A percentile compares a stretch with the other conserved stretches of the same genome.
Evolutionary conservation across 1,284 basidiomycete genomes (phyloP).

Genomic region (Ganoderma meredithae): DNA sequence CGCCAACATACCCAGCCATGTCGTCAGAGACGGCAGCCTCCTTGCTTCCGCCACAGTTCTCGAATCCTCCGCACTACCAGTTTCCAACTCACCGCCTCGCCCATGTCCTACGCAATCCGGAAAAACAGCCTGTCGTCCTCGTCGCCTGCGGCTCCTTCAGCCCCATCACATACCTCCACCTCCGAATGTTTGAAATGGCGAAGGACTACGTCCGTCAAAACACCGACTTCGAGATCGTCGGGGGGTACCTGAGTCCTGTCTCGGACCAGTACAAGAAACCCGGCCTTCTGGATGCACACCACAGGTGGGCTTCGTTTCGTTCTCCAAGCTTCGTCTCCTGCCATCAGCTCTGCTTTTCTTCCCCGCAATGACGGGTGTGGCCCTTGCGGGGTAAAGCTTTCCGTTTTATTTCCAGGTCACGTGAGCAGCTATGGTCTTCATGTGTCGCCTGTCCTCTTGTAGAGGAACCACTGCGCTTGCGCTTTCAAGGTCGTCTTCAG

Average conservation of each 20-base stretch:
- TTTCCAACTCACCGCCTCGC: conserved; percentile 73
- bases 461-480: too few relatives aligned
- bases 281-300: conserved; percentile 81
- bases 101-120: conserved; percentile 63
- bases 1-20: conserved; percentile 8
- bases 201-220: conserved; percentile 94
- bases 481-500: not conserved
- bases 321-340: not conserved
- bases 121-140: conserved; percentile 77
- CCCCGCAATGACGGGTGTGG: conserved; percentile 31
- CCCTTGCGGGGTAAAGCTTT: not conserved
- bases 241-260: conserved; percentile 94
- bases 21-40: conserved; percentile 25
- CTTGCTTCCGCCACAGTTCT: conserved; percentile 40
- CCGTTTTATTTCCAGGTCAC: conserved; percentile 19
- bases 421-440: conserved; percentile 14
- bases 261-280: conserved; percentile 94
- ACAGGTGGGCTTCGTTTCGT: conserved; percentile 60
- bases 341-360: not conserved
- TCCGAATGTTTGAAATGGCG: conserved; percentile 99
- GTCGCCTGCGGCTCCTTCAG: conserved; percentile 86
- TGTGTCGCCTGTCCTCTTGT: not conserved
- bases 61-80: conserved; percentile 67
- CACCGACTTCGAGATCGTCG: conserved; percentile 93
- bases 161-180: conserved; percentile 84